A percentile compares a stretch with the other conserved stretches of the same genome.
These are phyloP conservation scores for Larix sibirica DNA, from an alignment of 83 land plant species.

Conservation along the genomic window DNA sequence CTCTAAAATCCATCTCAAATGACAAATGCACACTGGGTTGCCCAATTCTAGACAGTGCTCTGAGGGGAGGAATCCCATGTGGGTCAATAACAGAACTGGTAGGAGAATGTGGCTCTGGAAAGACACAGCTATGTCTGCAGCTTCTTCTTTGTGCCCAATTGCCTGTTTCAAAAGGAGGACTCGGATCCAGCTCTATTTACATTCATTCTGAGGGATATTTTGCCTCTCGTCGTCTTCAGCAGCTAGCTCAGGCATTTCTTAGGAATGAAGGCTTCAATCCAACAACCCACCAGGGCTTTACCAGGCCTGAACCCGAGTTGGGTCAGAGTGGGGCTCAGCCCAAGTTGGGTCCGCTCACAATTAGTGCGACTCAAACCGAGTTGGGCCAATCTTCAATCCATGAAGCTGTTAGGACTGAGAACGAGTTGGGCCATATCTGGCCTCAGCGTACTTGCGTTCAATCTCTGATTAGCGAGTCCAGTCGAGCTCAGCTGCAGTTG, in stretches of 20 bases:
- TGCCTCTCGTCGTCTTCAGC: slow-evolving; percentile 64
- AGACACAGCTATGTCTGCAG: slow-evolving; percentile 80
- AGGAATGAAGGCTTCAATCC: slow-evolving; percentile 15
- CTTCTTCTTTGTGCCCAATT: slow-evolving; percentile 65
- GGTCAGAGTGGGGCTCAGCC: not conserved
- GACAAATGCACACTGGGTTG: slow-evolving; percentile 58
- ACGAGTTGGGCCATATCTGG: not conserved
- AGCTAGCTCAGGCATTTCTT: slow-evolving; percentile 42
- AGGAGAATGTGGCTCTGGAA: slow-evolving; percentile 71
- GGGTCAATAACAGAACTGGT: slow-evolving; percentile 72
- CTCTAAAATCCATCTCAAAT: not conserved
- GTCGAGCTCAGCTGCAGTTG: no score
- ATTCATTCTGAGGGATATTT: slow-evolving; percentile 75
- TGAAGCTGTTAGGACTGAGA: not conserved
- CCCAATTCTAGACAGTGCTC: slow-evolving; percentile 51
- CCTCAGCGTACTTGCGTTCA: not conserved
- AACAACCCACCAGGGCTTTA: no score
- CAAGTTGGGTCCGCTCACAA: not conserved
- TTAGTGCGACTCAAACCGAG: not conserved
- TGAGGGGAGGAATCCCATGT: slow-evolving; percentile 74
- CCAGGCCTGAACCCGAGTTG: not conserved
- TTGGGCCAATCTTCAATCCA: not conserved
- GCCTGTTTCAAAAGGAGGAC: slow-evolving; percentile 62
- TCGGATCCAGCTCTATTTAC: slow-evolving; percentile 58
- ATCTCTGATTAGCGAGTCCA: not conserved